phyloP scores from a whole-genome alignment of 164 flowering plant species.

The Akebia trifoliata region DNA sequence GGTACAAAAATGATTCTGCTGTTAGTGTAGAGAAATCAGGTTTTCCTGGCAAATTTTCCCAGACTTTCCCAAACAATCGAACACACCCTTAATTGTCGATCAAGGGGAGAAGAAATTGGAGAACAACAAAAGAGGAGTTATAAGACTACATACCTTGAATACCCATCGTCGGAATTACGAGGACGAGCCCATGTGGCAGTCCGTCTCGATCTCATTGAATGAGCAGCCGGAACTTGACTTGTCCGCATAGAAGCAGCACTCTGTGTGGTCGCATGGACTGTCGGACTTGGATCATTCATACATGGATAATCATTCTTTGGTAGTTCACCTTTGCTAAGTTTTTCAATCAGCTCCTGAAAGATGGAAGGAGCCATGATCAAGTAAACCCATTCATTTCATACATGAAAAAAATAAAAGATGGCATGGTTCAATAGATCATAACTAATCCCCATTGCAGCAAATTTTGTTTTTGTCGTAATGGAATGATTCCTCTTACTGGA shows the following conservation, averaged over 20 bases:
- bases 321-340: conserved; percentile 72
- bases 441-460: too few relatives aligned
- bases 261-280: conserved; percentile 40
- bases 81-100: background rate
- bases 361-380: conserved; percentile 3
- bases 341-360: conserved; percentile 79
- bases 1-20: too few relatives aligned
- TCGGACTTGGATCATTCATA: conserved; percentile 78
- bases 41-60: too few relatives aligned
- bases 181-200: conserved; percentile 94
- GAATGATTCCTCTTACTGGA: background rate
- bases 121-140: too few relatives aligned
- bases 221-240: conserved; percentile 46
- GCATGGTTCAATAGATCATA: too few relatives aligned
- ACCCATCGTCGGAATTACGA: conserved; percentile 86
- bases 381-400: background rate
- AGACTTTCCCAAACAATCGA: too few relatives aligned
- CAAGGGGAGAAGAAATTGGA: background rate
- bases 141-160: conserved; percentile 91
- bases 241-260: conserved; percentile 31
- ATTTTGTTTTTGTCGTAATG: background rate
- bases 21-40: too few relatives aligned
- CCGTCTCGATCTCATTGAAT: conserved; percentile 93
- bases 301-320: conserved; percentile 80
- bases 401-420: background rate